These are phyloP conservation scores for Beverwykella pulmonaria DNA, from an alignment of 495 filamentous ascomycete species.

Conservation along the genomic window DNA sequence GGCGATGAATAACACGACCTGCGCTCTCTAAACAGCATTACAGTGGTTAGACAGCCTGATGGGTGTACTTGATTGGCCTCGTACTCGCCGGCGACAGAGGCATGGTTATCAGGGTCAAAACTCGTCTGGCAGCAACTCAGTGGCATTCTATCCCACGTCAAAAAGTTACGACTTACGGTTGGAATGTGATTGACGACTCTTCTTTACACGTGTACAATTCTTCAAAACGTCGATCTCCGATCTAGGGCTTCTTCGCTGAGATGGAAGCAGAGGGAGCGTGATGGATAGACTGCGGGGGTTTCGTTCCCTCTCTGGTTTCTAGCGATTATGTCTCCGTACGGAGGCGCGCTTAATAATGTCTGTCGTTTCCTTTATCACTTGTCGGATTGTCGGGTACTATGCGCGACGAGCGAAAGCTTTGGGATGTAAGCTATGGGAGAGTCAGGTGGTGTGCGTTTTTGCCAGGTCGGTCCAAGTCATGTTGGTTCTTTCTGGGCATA, in stretches of 20 bases:
- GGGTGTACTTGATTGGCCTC: constrained; percentile 18
- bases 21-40: constrained; percentile 10
- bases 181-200: background rate
- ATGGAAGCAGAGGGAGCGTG: background rate
- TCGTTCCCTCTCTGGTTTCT: background rate
- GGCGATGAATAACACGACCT: constrained; percentile 20
- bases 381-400: background rate
- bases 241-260: background rate
- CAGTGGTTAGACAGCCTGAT: constrained; percentile 17
- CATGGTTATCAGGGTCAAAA: constrained; percentile 16
- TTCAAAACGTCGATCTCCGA: background rate
- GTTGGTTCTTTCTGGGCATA: background rate
- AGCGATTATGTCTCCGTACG: background rate
- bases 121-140: constrained; percentile 9
- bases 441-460: background rate
- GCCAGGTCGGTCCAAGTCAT: background rate
- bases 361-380: constrained; percentile 1
- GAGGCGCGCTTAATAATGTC: background rate
- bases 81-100: constrained; percentile 37
- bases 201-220: background rate
- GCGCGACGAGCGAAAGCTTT: background rate
- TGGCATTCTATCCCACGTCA: background rate
- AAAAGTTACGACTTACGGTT: constrained; percentile 18
- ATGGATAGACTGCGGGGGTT: background rate
- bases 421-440: background rate